Conservation (phyloP, 495 filamentous ascomycete genomes). For the Daldinia loculata region DNA sequence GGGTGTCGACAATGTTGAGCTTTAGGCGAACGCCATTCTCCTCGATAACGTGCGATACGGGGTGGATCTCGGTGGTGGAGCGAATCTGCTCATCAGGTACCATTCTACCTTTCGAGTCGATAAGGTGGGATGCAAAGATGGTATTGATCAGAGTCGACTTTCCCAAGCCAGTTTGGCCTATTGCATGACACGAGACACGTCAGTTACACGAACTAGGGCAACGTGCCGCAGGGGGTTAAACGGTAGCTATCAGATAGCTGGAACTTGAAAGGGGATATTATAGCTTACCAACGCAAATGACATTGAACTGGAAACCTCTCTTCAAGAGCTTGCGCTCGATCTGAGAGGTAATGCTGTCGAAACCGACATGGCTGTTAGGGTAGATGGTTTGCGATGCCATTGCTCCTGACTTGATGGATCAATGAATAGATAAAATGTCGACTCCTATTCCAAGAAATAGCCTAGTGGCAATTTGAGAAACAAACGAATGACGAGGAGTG, state of each 20-base stretch:
- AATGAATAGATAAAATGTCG: conserved; percentile 43
- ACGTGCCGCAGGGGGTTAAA: conserved; percentile 5
- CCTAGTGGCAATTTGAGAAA: conserved; percentile 45
- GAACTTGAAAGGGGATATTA: neutral
- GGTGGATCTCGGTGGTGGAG: conserved; percentile 96
- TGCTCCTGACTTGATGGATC: conserved; percentile 36
- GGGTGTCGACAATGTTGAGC: conserved; percentile 96
- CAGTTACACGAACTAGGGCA: conserved; percentile 40
- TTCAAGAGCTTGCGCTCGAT: conserved; percentile 99
- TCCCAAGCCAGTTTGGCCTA: conserved; percentile 97
- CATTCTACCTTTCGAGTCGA: conserved; percentile 96
- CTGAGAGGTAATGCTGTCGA: conserved; percentile 98
- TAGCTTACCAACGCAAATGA: conserved; percentile 97
- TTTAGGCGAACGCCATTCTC: conserved; percentile 98
- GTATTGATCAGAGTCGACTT: conserved; percentile 99
- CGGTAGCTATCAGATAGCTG: conserved; percentile 1
- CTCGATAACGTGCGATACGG: conserved; percentile 98
- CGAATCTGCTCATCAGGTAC: conserved; percentile 91
- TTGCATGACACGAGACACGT: conserved; percentile 47
- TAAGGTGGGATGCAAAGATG: conserved; percentile 99
- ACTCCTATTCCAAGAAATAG: conserved; percentile 58
- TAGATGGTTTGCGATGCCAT: conserved; percentile 71
- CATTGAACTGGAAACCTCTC: conserved; percentile 99
- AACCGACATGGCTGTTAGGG: conserved; percentile 97
- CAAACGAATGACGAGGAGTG: conserved; percentile 35